Evolutionary conservation across 495 filamentous ascomycete genomes (phyloP), one percentile per base, ranked within the genome.

Genomic region (Xylaria flabelliformis): DNA sequence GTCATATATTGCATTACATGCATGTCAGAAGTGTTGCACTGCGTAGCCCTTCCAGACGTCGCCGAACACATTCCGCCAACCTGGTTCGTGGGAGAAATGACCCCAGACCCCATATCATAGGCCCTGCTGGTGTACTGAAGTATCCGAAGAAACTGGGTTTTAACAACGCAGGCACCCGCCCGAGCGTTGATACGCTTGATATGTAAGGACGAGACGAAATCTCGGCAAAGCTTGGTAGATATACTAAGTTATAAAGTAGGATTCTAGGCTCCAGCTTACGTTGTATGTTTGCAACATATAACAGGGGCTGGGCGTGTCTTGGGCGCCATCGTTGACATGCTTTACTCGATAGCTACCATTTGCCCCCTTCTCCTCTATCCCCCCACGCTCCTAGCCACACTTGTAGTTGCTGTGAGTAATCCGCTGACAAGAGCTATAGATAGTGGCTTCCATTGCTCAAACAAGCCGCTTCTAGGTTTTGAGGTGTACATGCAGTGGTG

Each of bases 1-100:
- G 48, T 64, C 59, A 53, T 53, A 26, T 71, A 36, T 50, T 50
- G 46, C 53, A 44, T 24, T 39, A 71, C 46, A 71, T 71, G 63
- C 70, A 67, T 59, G 70, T 61, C 63, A 61, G 51, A 72, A 36
- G 53, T 41, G 63, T 61, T 64, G 63, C 63, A 72, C 58, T 51
- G 70, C 70, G 70, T 72, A 53, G 42, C 24, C 15, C 21, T 64
- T 42, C 50, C 26, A 34, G 59, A n/a, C 41, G 61, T 41, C 26
- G 36, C 51, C 50, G 70, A 61, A 72, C 41, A 39, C 63, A 51
- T 72, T 59, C 70, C 70, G 51, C 61, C 62, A 59, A 53, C 63
- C 70, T 10, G 70, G 63, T 59, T 72, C 63, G 8, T 42, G 70
- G 70, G 42, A 66, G 42, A 19, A 26, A 2, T 29, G 21, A 36